These are phyloP conservation scores for Talaromyces sp. DNA, from an alignment of 2,329 filamentous ascomycete species.

Conservation along the genomic window DNA sequence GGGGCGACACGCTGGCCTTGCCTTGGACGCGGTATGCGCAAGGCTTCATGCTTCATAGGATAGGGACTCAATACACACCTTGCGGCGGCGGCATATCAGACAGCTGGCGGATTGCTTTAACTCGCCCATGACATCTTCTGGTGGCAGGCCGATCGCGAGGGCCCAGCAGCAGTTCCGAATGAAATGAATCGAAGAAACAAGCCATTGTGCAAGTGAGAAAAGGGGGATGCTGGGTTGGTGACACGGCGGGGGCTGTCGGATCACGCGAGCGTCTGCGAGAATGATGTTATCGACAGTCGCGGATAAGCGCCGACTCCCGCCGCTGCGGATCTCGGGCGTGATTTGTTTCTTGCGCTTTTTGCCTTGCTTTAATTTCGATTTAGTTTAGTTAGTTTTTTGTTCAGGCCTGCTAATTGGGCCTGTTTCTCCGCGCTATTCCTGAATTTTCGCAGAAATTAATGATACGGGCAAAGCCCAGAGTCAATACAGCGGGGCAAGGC, in stretches of 20 bases:
- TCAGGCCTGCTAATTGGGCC: not conserved
- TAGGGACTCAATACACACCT: not conserved
- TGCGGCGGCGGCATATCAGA: slow-evolving; percentile 6
- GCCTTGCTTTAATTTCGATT: not conserved
- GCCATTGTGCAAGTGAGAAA: not conserved
- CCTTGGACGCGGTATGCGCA: not conserved
- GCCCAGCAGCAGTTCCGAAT: not conserved
- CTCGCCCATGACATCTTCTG: slow-evolving; percentile 6
- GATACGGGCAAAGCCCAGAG: not conserved
- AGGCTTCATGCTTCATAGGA: not conserved
- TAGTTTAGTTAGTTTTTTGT: not conserved
- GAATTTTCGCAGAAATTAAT: not conserved
- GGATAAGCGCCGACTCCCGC: not conserved
- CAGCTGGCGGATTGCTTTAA: not conserved
- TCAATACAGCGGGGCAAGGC: not conserved
- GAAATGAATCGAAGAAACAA: not conserved
- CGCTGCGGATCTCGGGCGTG: not conserved
- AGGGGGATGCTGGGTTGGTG: not conserved
- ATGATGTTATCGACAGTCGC: slow-evolving; percentile 1
- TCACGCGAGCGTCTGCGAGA: not conserved
- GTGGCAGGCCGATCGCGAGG: not conserved
- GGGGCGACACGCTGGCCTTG: not conserved
- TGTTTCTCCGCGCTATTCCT: not conserved
- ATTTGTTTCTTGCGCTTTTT: not conserved
- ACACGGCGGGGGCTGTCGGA: not conserved